Percentiles rank a stretch among this genome's conserved stretches.
These are phyloP conservation scores for Linnemannia elongata DNA, from an alignment of 192 early-diverging fungal genomes.

Conservation along the genomic window DNA sequence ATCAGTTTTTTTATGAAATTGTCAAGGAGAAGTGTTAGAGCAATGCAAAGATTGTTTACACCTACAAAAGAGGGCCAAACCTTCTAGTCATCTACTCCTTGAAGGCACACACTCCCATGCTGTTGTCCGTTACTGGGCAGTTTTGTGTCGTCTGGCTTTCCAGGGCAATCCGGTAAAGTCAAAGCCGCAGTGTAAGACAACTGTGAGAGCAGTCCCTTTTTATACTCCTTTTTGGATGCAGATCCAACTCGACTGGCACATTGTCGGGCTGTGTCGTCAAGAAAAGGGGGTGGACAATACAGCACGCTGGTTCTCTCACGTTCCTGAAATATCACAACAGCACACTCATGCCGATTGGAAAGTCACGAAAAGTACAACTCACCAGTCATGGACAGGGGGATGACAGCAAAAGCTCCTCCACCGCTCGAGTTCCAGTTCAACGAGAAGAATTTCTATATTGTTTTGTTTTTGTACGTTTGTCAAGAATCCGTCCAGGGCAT, in stretches of 20 bases:
- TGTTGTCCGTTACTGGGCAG: not conserved
- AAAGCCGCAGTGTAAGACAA: not conserved
- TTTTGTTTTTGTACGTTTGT: not conserved
- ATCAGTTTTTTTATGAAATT: not conserved
- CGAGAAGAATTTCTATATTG: constrained; percentile 73
- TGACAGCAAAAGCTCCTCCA: constrained; percentile 98
- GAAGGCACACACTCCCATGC: not conserved
- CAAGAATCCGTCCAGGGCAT: not conserved
- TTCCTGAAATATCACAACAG: not conserved
- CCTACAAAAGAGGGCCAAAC: not conserved
- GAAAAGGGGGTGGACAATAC: not conserved
- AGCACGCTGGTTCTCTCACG: constrained; percentile 10
- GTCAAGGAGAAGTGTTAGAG: not conserved
- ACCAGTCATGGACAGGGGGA: constrained; percentile 81
- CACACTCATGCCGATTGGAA: not conserved
- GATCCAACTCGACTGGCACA: not conserved
- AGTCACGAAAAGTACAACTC: constrained; percentile 20
- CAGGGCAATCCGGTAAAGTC: too few relatives aligned
- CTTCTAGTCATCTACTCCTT: not conserved
- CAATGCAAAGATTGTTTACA: not conserved
- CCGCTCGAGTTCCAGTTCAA: constrained; percentile 88
- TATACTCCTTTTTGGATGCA: not conserved
- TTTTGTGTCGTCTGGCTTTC: not conserved
- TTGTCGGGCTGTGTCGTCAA: not conserved
- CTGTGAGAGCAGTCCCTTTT: not conserved